phyloP scores from a whole-genome alignment of 768 basidiomycete genomes.

The Russula emetica region DNA sequence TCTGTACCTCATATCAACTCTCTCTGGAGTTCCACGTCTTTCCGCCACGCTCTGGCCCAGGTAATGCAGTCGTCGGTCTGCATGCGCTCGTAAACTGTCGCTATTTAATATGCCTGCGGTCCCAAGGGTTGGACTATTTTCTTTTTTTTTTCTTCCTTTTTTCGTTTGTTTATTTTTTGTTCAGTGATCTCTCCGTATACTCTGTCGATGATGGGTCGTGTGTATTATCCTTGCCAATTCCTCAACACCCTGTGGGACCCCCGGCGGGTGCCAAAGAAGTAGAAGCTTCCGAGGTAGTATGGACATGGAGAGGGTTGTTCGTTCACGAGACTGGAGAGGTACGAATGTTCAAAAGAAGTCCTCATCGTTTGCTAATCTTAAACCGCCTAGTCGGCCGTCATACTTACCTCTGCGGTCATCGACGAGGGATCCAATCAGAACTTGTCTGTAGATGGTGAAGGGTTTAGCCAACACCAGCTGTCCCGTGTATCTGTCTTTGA shows the following conservation, averaged over 20 bases:
- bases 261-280: conserved; percentile 37
- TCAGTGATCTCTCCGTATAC: conserved; percentile 53
- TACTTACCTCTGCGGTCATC: conserved; percentile 21
- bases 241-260: conserved; percentile 31
- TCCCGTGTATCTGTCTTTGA: conserved; percentile 20
- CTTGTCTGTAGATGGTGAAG: conserved; percentile 9
- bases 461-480: not conserved
- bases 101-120: conserved; percentile 52
- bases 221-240: conserved; percentile 34
- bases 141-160: not conserved
- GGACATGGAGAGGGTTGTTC: conserved; percentile 37
- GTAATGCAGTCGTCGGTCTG: conserved; percentile 45
- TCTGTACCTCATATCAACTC: conserved; percentile 13
- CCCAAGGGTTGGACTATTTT: conserved; percentile 52
- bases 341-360: conserved; percentile 3
- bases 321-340: conserved; percentile 33
- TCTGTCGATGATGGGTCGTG: conserved; percentile 50
- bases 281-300: conserved; percentile 27
- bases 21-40: conserved; percentile 39
- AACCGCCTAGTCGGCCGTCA: conserved; percentile 16
- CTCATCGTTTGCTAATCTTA: not conserved
- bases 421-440: not conserved
- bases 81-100: conserved; percentile 41
- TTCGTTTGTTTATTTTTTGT: conserved; percentile 12
- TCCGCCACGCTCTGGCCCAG: conserved; percentile 42